Conservation (phyloP, 2,329 filamentous ascomycete species). For the Claviceps sp. region DNA sequence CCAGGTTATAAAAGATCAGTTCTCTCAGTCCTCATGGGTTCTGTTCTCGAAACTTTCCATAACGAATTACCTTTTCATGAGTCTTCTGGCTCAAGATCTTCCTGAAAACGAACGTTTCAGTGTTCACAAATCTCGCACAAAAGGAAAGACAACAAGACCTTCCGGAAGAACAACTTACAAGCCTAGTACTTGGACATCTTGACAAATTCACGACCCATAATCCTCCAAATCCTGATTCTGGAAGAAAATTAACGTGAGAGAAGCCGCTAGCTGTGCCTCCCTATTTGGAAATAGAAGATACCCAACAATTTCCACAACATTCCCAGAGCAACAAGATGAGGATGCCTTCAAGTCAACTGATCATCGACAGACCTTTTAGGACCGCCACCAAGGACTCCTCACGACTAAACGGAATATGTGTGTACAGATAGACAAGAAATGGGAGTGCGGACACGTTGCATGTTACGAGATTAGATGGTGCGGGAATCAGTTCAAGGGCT, state of each 20-base stretch:
- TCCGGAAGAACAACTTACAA: too few species aligned
- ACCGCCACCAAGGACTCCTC: background rate
- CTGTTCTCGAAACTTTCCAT: background rate
- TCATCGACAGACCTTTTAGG: background rate
- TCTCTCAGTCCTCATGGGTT: background rate
- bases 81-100: background rate
- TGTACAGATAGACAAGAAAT: constrained; percentile 24
- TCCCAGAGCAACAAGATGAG: background rate
- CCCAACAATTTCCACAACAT: too few species aligned
- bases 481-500: constrained; percentile 18
- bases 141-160: too few species aligned
- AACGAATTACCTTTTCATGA: background rate
- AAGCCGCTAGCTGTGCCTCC: too few species aligned
- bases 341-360: background rate
- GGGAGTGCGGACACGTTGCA: constrained; percentile 24
- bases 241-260: too few species aligned
- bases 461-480: constrained; percentile 23
- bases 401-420: constrained; percentile 17
- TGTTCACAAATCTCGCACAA: background rate
- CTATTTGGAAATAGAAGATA: too few species aligned
- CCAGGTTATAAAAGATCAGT: background rate
- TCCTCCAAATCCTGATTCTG: too few species aligned
- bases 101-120: background rate
- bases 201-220: too few species aligned
- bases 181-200: too few species aligned